Conservation (phyloP, 2,329 filamentous ascomycete species). For the Fusarium liriodendri region DNA sequence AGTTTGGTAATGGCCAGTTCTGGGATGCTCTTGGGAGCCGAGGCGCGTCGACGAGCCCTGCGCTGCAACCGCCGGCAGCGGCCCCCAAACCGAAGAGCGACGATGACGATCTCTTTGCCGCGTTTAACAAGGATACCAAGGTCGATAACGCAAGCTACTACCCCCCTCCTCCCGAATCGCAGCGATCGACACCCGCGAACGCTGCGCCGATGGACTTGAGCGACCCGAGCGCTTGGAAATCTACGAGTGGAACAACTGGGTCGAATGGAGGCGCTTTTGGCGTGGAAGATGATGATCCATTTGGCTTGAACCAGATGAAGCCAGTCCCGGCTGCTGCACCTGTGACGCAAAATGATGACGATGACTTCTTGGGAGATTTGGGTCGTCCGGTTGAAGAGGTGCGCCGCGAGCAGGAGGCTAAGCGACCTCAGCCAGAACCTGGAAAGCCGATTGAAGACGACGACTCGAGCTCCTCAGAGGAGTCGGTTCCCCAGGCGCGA, state of each 20-base stretch:
- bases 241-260: slow-evolving; percentile 39
- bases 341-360: slow-evolving; percentile 59
- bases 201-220: slow-evolving; percentile 61
- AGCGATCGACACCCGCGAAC: slow-evolving; percentile 59
- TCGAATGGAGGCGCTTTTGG: slow-evolving; percentile 53
- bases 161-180: slow-evolving; percentile 61
- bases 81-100: slow-evolving; percentile 46
- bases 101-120: slow-evolving; percentile 75
- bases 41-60: slow-evolving; percentile 54
- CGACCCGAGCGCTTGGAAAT: slow-evolving; percentile 65
- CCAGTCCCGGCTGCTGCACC: slow-evolving; percentile 47
- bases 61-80: slow-evolving; percentile 32
- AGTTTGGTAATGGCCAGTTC: slow-evolving; percentile 82
- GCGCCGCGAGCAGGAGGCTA: slow-evolving; percentile 57
- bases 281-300: slow-evolving; percentile 87
- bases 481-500: slow-evolving; percentile 43
- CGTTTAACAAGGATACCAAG: slow-evolving; percentile 73
- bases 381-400: slow-evolving; percentile 74
- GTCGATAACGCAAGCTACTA: slow-evolving; percentile 75
- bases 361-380: slow-evolving; percentile 74
- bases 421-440: slow-evolving; percentile 59
- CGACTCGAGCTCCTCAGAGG: slow-evolving; percentile 60
- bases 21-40: slow-evolving; percentile 78
- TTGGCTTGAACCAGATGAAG: slow-evolving; percentile 78
- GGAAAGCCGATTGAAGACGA: slow-evolving; percentile 67